These are phyloP conservation scores for Hemisphaericaspora xylofermentans DNA, from an alignment of 1,139 yeast species.

Conservation along the genomic window DNA sequence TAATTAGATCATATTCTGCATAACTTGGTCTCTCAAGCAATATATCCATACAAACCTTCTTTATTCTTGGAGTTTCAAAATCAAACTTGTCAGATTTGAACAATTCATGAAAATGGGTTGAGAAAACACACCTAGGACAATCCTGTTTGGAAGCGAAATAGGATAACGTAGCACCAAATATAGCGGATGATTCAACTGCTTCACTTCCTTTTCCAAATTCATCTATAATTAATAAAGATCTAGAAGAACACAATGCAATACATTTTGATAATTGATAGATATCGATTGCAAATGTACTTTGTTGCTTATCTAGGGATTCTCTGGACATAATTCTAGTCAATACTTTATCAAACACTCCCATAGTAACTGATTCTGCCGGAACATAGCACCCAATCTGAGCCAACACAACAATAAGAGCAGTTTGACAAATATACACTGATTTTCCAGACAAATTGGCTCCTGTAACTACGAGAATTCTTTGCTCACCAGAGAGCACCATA, in stretches of 20 bases:
- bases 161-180: constrained; percentile 38
- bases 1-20: constrained; percentile 16
- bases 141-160: constrained; percentile 16
- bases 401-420: constrained; percentile 41
- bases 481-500: constrained; percentile 17
- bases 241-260: constrained; percentile 30
- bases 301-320: constrained; percentile 40
- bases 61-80: constrained; percentile 4
- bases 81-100: constrained; percentile 18
- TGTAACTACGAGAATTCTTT: constrained; percentile 31
- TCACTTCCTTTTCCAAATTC: constrained; percentile 57
- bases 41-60: constrained; percentile 22
- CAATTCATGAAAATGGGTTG: constrained; percentile 47
- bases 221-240: constrained; percentile 43
- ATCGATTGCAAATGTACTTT: constrained; percentile 49
- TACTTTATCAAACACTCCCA: constrained; percentile 45
- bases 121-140: constrained; percentile 33
- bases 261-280: constrained; percentile 44
- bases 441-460: constrained; percentile 57
- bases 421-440: constrained; percentile 44
- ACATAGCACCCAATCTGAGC: constrained; percentile 52
- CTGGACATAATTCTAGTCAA: constrained; percentile 41
- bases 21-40: constrained; percentile 10
- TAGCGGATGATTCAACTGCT: constrained; percentile 42
- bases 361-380: constrained; percentile 42